These are phyloP conservation scores for Annona cherimola DNA, from an alignment of 164 flowering plant species.

Conservation along the genomic window DNA sequence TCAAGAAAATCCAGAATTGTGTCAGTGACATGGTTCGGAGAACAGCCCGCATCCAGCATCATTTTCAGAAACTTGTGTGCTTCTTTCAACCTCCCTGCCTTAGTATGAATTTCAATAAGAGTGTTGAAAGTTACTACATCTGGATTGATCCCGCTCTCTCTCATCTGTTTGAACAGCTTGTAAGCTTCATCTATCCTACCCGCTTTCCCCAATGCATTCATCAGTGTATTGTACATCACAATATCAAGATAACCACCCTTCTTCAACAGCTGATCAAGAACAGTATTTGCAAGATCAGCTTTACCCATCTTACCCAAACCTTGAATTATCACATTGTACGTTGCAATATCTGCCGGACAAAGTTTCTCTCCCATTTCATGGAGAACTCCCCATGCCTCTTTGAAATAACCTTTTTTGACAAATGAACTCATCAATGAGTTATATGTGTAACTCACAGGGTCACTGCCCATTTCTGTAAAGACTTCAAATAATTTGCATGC, in stretches of 20 bases:
- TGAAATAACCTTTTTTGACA: conserved; percentile 85
- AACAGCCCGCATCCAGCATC: conserved; percentile 88
- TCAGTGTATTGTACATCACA: conserved; percentile 92
- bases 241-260: conserved; percentile 88
- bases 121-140: conserved; percentile 89
- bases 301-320: conserved; percentile 88
- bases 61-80: conserved; percentile 71
- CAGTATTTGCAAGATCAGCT: conserved; percentile 75
- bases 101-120: conserved; percentile 77
- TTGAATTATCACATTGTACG: conserved; percentile 82
- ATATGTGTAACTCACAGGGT: conserved; percentile 68
- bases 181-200: conserved; percentile 68
- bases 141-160: conserved; percentile 66
- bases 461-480: conserved; percentile 57
- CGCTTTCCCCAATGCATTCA: conserved; percentile 79
- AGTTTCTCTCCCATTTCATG: conserved; percentile 70
- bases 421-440: conserved; percentile 88
- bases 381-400: conserved; percentile 74
- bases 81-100: conserved; percentile 69
- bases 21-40: conserved; percentile 84
- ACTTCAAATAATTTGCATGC: conserved; percentile 97
- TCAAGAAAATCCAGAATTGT: conserved; percentile 72
- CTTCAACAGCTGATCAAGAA: conserved; percentile 59
- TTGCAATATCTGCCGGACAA: conserved; percentile 79
- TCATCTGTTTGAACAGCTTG: conserved; percentile 77